Base-by-base conservation (phyloP, 495 filamentous ascomycete species). In the Hyaloscypha hepaticicola region DNA sequence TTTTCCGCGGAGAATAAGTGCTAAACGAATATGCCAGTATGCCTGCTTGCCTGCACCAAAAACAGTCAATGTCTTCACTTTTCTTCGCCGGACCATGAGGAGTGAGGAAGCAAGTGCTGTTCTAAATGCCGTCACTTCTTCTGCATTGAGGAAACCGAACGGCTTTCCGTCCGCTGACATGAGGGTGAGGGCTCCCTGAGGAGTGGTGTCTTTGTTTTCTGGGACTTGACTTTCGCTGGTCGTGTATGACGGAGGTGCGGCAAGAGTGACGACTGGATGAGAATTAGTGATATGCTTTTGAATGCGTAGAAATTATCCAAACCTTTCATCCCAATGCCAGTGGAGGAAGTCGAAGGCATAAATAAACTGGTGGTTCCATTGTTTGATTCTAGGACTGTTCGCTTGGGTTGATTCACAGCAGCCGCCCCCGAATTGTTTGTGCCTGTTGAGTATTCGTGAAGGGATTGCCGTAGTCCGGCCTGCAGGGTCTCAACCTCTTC, bases 21-120 rank as follows among this genome's bases (percentile, higher is more conserved):
- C 85, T 14, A 97, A 82, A 0, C 92, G 90, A 58, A 93, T 85
- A 74, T 96, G 93, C 94, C 94, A 99, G 75, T 91, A 92, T 12
- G 95, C 95, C 76, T 97, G 93, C 66, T 87, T 85, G 25, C 94
- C 94, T 14, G 89, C 86, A n/a, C 94, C 95, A 72, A 99, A 97
- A 57, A 96, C 88, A 28, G 87, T 83, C 2, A 96, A 66, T 12
- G 87, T 91, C 67, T 87, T 85, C 29, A 94, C 85, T 53, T 81
- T 77, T 49, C 80, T 76, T 57, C 95, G 90, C 68, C 85, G 87
- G 57, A 80, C 83, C 55, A 97, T 83, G 0, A 96, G 80, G 72
- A 91, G 85, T 24, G 88, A 83, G 1, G 90, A 87, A 0, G 89
- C 88, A 33, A 98, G 83, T 1, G 95, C 94, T 3, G 95, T 98